Evolutionary conservation across 768 basidiomycete species (phyloP).

Genomic region (Plicaturopsis crispa): DNA sequence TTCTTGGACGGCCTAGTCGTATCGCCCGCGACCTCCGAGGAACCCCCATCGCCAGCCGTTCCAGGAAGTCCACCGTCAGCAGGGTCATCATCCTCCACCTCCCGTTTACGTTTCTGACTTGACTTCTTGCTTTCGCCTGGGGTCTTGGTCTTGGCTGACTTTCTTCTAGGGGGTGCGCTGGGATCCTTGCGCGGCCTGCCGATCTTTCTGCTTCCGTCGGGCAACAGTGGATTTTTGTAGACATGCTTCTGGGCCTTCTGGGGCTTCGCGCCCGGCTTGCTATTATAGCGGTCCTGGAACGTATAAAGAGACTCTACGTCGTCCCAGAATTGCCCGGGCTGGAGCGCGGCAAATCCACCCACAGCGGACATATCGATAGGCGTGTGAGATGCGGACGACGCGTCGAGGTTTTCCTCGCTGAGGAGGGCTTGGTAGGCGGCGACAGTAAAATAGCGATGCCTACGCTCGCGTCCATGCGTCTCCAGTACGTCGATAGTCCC

Average conservation of each 20-base stretch:
- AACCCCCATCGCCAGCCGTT: slow-evolving; percentile 3
- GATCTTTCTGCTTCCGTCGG: slow-evolving; percentile 47
- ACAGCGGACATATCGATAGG: slow-evolving; percentile 40
- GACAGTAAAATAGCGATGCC: slow-evolving; percentile 77
- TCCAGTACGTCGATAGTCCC: slow-evolving; percentile 71
- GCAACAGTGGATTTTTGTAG: slow-evolving; percentile 39
- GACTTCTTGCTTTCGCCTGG: not conserved
- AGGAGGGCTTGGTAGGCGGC: slow-evolving; percentile 61
- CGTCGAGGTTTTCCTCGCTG: slow-evolving; percentile 56
- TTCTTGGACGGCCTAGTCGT: not conserved
- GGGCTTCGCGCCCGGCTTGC: slow-evolving; percentile 6
- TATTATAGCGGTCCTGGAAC: slow-evolving; percentile 43
- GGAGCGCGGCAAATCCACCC: slow-evolving; percentile 45
- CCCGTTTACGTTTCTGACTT: slow-evolving; percentile 9
- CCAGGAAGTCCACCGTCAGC: slow-evolving; percentile 1
- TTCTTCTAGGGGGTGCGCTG: slow-evolving; percentile 3
- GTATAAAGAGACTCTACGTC: slow-evolving; percentile 29
- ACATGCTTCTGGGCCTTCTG: slow-evolving; percentile 25
- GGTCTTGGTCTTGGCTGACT: slow-evolving; percentile 7
- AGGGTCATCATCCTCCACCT: slow-evolving; percentile 12
- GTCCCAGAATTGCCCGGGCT: slow-evolving; percentile 49
- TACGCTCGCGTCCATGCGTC: slow-evolving; percentile 77
- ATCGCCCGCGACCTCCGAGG: slow-evolving; percentile 1
- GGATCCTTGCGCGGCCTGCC: slow-evolving; percentile 46
- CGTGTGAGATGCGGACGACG: slow-evolving; percentile 30